Evolutionary conservation across 208 protist species (phyloP), one percentile per base, ranked within the genome.

Genomic region (Hexamita inflata): DNA sequence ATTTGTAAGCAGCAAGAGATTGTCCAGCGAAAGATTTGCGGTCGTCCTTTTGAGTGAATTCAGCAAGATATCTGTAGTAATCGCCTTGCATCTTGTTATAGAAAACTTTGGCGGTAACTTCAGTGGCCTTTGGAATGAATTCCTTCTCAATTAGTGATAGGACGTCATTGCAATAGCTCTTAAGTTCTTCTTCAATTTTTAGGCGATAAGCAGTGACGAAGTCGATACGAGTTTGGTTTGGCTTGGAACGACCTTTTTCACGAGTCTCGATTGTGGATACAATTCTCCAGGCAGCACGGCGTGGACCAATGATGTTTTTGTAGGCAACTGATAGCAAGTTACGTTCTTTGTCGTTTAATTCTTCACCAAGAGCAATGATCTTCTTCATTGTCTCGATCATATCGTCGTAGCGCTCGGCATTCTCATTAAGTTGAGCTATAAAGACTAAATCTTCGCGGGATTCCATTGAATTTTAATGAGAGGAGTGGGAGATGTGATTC

Each of bases 311-410:
- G 64, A 97, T 92, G 84, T 99, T 98, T 88, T 99, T 99, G 90
- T 99, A 99, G 30, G 96, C 96, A 35, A 98, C 95, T n/a, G 95
- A 98, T 49, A 99, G 90, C 1, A 99, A 87, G 81, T 99, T 99
- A 80, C 95, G 87, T 85, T 99, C 97, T 86, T 99, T 96, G 83
- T 92, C 89, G 39, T 89, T 89, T 28, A 98, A 90, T 81, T 96
- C 88, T 66, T 88, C 76, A 82, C 89, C 89, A 30, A 92, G 73
- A 80, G 90, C 87, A 40, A 94, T 92, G 35, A 97, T 91, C 45
- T 89, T 89, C 81, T 95, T 97, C 92, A 98, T 98, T 74, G 88
- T 89, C 41, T 95, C 83, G 39, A 97, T 92, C 85, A 99, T 98
- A 78, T 98, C 95, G 87, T 96, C 93, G 80, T 98, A 97, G 76